Evolutionary conservation across 1,284 basidiomycete genomes (phyloP), one percentile per base, ranked within the genome.

Genomic region (Cryptococcus deneoformans): DNA sequence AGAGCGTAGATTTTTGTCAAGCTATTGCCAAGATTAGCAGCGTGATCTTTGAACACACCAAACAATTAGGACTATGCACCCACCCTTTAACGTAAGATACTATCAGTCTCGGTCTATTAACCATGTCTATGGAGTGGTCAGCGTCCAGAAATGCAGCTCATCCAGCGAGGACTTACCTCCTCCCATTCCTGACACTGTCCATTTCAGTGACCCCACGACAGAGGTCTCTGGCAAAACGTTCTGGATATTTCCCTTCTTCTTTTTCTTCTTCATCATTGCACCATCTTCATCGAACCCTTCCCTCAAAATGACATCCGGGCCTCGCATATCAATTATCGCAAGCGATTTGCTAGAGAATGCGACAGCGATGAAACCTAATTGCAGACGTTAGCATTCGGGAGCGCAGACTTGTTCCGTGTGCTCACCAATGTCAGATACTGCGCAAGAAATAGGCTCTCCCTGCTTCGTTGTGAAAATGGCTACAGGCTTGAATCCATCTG

Each of bases 351-450:
- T 82, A 20, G 5, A 71, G 68, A 87, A 90, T 1, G 86, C 84
- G 2, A 86, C 80, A 0, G 89, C 87, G 43, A 90, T 76, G 70
- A 92, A 89, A 3, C 89, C 89, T 64, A 14, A 12, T 8, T 14
- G 10, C 14, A 39, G 20, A 50, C 20, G 20, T 40, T 16, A 9
- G 46, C 34, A 6, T 12, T 6, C 20, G 20, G 20, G 46, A 37
- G 7, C n/a, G 20, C 20, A 20, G 20, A 20, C 20, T 20, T 20
- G 20, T 20, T 20, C 20, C 6, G n/a, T 16, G 5, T 37, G 48
- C 83, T 67, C 65, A 88, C 87, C 89, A 54, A 87, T 83, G 70
- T 89, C 85, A 1, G 86, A 86, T 12, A 88, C 73, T 2, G 86
- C 84, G 65, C 80, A 84, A 14, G 83, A 79, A 3, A 82, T 80